Conservation (phyloP, 2,329 filamentous ascomycete genomes). For the Sclerotinia minor region DNA sequence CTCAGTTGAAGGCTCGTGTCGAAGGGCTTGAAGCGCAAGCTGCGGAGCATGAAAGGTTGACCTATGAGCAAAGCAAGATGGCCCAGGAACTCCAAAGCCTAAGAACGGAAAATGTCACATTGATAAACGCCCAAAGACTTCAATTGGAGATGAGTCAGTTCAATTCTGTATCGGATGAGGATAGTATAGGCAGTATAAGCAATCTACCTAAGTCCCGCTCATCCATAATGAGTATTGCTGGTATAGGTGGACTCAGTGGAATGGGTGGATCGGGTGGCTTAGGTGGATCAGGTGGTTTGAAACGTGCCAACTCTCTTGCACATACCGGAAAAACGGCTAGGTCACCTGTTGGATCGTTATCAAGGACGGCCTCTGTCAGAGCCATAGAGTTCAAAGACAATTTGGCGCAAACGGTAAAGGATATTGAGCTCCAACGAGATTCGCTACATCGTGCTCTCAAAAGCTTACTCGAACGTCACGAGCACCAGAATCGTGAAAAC, state of each 20-base stretch:
- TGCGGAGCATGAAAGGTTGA: conserved; percentile 68
- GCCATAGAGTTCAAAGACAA: conserved; percentile 59
- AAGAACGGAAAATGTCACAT: conserved; percentile 63
- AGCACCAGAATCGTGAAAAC: conserved; percentile 80
- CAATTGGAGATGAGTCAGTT: conserved; percentile 54
- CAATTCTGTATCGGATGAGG: conserved; percentile 62
- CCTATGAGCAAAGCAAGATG: conserved; percentile 80
- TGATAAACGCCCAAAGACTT: conserved; percentile 47
- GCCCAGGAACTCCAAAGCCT: conserved; percentile 80
- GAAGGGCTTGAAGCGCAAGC: conserved; percentile 77
- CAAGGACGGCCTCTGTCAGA: conserved; percentile 56
- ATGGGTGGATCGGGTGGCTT: neutral
- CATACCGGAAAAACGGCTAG: conserved; percentile 29
- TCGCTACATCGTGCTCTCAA: conserved; percentile 85
- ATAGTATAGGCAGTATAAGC: conserved; percentile 28
- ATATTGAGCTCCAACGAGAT: conserved; percentile 90
- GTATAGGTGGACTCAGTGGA: conserved; percentile 35
- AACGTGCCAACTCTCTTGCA: conserved; percentile 67
- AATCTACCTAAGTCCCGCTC: conserved; percentile 32
- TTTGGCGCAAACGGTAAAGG: conserved; percentile 78
- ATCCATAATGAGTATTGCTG: conserved; percentile 21
- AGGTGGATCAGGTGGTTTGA: conserved; percentile 47
- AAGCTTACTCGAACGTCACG: conserved; percentile 80
- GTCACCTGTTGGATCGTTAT: conserved; percentile 48
- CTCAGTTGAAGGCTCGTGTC: conserved; percentile 72